phyloP scores from a whole-genome alignment of 805 yeast species.

The Metschnikowia sp. region DNA sequence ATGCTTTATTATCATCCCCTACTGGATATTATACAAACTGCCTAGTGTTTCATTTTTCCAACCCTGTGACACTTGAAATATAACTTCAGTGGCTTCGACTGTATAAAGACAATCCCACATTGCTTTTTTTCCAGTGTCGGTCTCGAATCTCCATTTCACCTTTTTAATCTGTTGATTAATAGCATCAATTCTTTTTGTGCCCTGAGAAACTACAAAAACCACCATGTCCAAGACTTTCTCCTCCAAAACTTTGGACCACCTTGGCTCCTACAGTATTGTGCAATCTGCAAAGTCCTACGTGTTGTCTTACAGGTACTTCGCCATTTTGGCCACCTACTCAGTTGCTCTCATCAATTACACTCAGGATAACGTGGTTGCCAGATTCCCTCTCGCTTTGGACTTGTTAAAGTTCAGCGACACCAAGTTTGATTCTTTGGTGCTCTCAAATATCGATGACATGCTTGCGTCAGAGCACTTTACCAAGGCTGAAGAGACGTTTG shows the following conservation, averaged over 20 bases:
- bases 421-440: conserved; percentile 22
- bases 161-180: not conserved
- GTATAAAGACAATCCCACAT: not conserved
- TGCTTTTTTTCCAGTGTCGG: not conserved
- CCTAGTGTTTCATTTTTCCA: conserved; percentile 2
- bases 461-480: conserved; percentile 12
- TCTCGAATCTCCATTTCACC: not conserved
- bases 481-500: conserved; percentile 7
- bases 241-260: conserved; percentile 33
- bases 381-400: conserved; percentile 18
- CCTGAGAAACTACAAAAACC: not conserved
- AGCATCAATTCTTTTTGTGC: conserved; percentile 1
- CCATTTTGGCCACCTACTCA: conserved; percentile 23
- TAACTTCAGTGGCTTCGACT: not conserved
- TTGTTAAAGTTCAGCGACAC: conserved; percentile 22
- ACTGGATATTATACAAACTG: not conserved
- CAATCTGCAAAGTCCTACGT: conserved; percentile 20
- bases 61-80: not conserved
- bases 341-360: conserved; percentile 21
- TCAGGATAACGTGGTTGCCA: conserved; percentile 22
- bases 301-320: conserved; percentile 25
- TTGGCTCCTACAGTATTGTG: conserved; percentile 31
- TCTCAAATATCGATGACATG: conserved; percentile 21
- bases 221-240: conserved; percentile 24
- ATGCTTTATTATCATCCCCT: conserved; percentile 4